Conservation (phyloP, 2,329 filamentous ascomycete species). For the Coniochaeta sp. region DNA sequence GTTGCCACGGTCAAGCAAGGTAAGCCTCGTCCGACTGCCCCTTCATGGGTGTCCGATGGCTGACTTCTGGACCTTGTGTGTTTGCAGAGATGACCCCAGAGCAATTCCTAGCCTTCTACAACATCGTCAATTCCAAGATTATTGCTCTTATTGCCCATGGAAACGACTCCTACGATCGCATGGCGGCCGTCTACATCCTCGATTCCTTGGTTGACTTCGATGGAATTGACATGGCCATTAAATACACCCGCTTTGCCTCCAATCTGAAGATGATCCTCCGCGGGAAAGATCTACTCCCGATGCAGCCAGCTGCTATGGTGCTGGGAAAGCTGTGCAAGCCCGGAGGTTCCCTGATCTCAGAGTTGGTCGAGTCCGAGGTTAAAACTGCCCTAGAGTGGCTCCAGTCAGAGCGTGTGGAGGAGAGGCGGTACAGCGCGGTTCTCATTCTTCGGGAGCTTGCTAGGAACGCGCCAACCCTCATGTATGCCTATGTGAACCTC, state of each 20-base stretch:
- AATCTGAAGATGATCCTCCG: slow-evolving; percentile 82
- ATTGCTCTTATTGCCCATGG: slow-evolving; percentile 64
- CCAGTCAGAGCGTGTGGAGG: slow-evolving; percentile 89
- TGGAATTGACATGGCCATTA: slow-evolving; percentile 84
- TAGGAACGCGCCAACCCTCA: slow-evolving; percentile 85
- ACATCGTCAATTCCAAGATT: slow-evolving; percentile 48
- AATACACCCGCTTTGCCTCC: slow-evolving; percentile 89
- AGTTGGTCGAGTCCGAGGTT: slow-evolving; percentile 93
- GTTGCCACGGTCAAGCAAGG: slow-evolving; percentile 49
- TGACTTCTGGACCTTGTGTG: background rate
- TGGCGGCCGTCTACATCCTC: slow-evolving; percentile 86
- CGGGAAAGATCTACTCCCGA: slow-evolving; percentile 83
- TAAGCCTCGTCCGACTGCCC: slow-evolving; percentile 17
- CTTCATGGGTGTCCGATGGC: background rate
- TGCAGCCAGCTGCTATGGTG: slow-evolving; percentile 83
- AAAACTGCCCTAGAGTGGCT: slow-evolving; percentile 96
- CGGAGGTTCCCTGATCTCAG: slow-evolving; percentile 87
- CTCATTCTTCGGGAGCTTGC: slow-evolving; percentile 86
- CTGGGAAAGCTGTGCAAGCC: slow-evolving; percentile 87
- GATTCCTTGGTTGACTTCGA: slow-evolving; percentile 95
- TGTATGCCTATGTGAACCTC: slow-evolving; percentile 92
- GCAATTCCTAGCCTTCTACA: slow-evolving; percentile 60
- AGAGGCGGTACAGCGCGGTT: slow-evolving; percentile 86
- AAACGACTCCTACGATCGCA: slow-evolving; percentile 77
- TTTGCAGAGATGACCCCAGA: slow-evolving; percentile 66